Evolutionary conservation across 148 eudicot species (phyloP).

Genomic region (Dianthus caryophyllus): DNA sequence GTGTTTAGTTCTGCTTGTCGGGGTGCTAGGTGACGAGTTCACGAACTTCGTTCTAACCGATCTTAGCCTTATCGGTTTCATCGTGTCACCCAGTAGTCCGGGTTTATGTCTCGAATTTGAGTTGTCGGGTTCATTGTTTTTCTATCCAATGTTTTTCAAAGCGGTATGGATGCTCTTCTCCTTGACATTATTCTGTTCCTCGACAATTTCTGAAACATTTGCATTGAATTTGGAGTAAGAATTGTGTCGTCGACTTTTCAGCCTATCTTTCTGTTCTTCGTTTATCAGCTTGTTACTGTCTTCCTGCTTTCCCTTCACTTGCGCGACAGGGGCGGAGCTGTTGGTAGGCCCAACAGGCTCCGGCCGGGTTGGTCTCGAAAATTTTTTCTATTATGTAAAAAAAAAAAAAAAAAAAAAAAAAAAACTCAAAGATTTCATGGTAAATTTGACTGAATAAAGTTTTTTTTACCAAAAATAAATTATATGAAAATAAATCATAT

Average conservation of each 20-base stretch:
- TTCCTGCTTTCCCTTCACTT: slow-evolving; percentile 11
- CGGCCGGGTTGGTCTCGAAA: too few species aligned
- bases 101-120: not conserved
- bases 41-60: slow-evolving; percentile 50
- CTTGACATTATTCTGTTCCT: not conserved
- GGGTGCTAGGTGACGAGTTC: slow-evolving; percentile 23
- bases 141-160: not conserved
- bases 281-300: slow-evolving; percentile 7
- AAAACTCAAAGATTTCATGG: too few species aligned
- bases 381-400: too few species aligned
- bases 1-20: slow-evolving; percentile 12
- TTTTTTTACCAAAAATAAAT: too few species aligned
- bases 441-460: too few species aligned
- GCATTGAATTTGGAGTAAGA: slow-evolving; percentile 18
- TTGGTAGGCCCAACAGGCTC: too few species aligned
- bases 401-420: too few species aligned
- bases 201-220: not conserved
- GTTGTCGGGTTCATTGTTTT: not conserved
- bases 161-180: slow-evolving; percentile 4
- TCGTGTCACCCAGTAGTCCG: not conserved
- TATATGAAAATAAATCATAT: too few species aligned
- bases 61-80: slow-evolving; percentile 41
- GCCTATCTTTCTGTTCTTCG: slow-evolving; percentile 13
- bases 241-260: slow-evolving; percentile 20
- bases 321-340: too few species aligned